Conservation (phyloP, 257 asterid species). For the Scutellaria baicalensis region DNA sequence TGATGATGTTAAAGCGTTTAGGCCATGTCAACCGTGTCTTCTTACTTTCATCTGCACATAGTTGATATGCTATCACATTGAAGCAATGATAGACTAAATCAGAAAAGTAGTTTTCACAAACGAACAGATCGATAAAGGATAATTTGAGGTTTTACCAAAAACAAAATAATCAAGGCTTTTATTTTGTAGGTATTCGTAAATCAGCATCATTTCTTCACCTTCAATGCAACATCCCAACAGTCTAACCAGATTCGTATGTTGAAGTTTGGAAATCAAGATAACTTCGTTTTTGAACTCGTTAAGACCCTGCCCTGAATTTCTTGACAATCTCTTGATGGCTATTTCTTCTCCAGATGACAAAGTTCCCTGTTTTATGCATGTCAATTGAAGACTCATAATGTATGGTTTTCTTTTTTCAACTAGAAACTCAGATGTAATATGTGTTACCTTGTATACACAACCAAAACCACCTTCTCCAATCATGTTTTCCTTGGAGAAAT, state of each 20-base stretch:
- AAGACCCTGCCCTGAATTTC: conserved; percentile 33
- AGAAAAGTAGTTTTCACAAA: too few relatives aligned
- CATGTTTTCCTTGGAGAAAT: conserved; percentile 24
- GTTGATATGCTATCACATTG: not conserved
- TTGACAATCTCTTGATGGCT: conserved; percentile 42
- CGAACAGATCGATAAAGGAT: not conserved
- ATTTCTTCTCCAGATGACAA: conserved; percentile 16
- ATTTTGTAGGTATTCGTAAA: conserved; percentile 5
- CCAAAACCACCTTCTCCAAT: conserved; percentile 48
- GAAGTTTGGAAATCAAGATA: conserved; percentile 34
- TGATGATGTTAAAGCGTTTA: conserved; percentile 23
- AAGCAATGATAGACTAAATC: not conserved
- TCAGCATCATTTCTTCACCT: conserved; percentile 26
- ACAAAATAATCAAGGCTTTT: conserved; percentile 3
- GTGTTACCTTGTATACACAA: conserved; percentile 33
- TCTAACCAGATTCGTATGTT: conserved; percentile 26
- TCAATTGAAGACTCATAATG: not conserved
- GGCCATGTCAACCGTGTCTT: conserved; percentile 25
- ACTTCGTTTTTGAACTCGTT: conserved; percentile 27
- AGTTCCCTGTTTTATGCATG: conserved; percentile 20
- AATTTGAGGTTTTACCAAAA: not conserved
- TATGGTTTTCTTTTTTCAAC: not conserved
- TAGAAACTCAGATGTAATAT: not conserved
- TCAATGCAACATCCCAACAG: conserved; percentile 31
- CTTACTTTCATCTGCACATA: conserved; percentile 19